phyloP scores from a whole-genome alignment of 495 filamentous ascomycete genomes.

The Penicillium odoratum region DNA sequence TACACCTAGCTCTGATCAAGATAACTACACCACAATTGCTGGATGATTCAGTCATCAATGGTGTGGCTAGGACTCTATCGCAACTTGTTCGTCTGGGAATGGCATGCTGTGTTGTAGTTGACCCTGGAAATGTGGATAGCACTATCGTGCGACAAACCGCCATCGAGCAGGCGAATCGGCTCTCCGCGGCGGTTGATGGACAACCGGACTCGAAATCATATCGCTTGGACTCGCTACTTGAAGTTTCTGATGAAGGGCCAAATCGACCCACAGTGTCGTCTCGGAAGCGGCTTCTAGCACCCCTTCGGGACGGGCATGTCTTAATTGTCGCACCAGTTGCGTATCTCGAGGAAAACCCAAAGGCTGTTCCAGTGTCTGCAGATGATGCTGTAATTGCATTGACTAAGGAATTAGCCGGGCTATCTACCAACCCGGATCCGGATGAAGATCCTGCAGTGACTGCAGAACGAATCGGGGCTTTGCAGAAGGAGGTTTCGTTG shows the following conservation, averaged over 20 bases:
- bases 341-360: slow-evolving; percentile 60
- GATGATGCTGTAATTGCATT: slow-evolving; percentile 72
- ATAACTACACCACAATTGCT: slow-evolving; percentile 70
- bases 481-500: slow-evolving; percentile 61
- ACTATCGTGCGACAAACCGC: slow-evolving; percentile 44
- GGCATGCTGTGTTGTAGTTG: slow-evolving; percentile 77
- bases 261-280: slow-evolving; percentile 48
- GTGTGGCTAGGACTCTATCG: slow-evolving; percentile 77
- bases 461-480: slow-evolving; percentile 41
- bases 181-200: slow-evolving; percentile 69
- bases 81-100: slow-evolving; percentile 82
- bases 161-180: slow-evolving; percentile 67
- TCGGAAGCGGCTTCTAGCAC: slow-evolving; percentile 61
- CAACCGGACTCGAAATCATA: slow-evolving; percentile 65
- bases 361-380: slow-evolving; percentile 53
- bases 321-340: slow-evolving; percentile 73
- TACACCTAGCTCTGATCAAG: slow-evolving; percentile 87
- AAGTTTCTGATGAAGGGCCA: slow-evolving; percentile 32
- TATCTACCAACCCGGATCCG: slow-evolving; percentile 38
- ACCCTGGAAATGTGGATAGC: slow-evolving; percentile 51
- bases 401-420: slow-evolving; percentile 68
- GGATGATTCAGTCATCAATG: slow-evolving; percentile 64
- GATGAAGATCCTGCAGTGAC: slow-evolving; percentile 49
- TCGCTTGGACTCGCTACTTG: slow-evolving; percentile 65
- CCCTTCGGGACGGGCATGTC: slow-evolving; percentile 74